A percentile compares a stretch with the other conserved stretches of the same genome.
Evolutionary conservation across 148 eudicot species (phyloP).

Genomic region (Vaccinium myrtillus): DNA sequence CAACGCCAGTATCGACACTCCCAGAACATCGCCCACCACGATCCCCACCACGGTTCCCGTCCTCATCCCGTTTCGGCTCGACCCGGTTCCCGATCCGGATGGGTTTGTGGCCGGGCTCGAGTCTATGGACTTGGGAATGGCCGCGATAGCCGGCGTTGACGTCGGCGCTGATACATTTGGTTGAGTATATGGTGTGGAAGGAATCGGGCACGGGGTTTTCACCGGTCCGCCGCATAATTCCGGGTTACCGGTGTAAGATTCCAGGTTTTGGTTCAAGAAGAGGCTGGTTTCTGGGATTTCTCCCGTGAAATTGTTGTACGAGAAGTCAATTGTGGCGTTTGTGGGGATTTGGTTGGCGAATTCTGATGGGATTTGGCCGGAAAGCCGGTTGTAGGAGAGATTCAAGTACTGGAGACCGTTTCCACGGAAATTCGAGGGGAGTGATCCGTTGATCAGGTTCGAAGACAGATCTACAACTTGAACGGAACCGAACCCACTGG

Average conservation of each 20-base stretch:
- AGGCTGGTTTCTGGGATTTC: constrained; percentile 50
- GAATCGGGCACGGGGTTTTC: constrained; percentile 44
- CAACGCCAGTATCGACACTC: constrained; percentile 42
- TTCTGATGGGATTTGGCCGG: constrained; percentile 64
- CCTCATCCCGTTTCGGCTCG: constrained; percentile 25
- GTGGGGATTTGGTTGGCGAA: constrained; percentile 47
- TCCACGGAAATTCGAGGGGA: constrained; percentile 56
- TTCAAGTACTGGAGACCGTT: constrained; percentile 41
- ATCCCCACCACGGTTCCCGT: constrained; percentile 60
- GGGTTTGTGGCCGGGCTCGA: constrained; percentile 34
- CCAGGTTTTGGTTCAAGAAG: constrained; percentile 42
- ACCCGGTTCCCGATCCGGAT: not conserved
- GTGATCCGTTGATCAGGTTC: constrained; percentile 64
- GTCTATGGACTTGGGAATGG: constrained; percentile 53
- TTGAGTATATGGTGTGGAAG: constrained; percentile 24
- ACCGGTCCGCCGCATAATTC: constrained; percentile 65
- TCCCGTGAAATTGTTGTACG: constrained; percentile 72
- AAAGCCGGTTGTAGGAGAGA: constrained; percentile 57
- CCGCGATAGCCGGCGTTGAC: constrained; percentile 78
- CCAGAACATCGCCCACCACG: constrained; percentile 62
- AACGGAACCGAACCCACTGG: constrained; percentile 47
- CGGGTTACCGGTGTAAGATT: constrained; percentile 58
- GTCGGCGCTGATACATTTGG: constrained; percentile 30
- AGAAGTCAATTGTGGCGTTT: constrained; percentile 68
- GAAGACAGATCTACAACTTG: constrained; percentile 64